These are phyloP conservation scores for Lycium barbarum DNA, from an alignment of 257 asterid species.

Conservation along the genomic window DNA sequence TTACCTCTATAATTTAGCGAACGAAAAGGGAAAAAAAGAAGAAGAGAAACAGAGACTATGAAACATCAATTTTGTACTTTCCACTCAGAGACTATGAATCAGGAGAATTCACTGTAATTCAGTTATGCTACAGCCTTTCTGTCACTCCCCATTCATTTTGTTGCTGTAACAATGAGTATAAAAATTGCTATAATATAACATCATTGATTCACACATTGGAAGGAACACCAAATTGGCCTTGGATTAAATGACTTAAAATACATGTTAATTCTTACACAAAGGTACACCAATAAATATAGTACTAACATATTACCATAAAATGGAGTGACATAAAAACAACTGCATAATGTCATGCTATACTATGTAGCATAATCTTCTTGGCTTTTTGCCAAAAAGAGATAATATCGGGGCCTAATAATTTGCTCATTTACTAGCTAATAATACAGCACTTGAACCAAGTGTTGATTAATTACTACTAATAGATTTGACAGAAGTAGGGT, in stretches of 20 bases:
- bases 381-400: too few species aligned
- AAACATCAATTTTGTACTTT: too few species aligned
- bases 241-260: constrained; percentile 17
- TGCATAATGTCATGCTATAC: neutral
- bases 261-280: neutral
- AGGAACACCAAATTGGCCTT: neutral
- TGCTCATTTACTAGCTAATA: neutral
- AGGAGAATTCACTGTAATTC: too few species aligned
- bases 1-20: too few species aligned
- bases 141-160: neutral
- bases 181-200: neutral
- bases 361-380: neutral
- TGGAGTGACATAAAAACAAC: neutral
- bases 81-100: too few species aligned
- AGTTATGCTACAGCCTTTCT: too few species aligned
- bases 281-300: neutral
- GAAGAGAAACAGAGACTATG: too few species aligned
- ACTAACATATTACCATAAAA: too few species aligned
- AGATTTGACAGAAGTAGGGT: constrained; percentile 16
- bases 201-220: neutral
- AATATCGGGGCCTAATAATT: neutral
- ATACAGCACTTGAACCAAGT: neutral
- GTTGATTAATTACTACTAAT: constrained; percentile 2
- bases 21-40: too few species aligned
- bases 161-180: neutral